Percentiles rank a stretch among this genome's conserved stretches.
phyloP scores from a whole-genome alignment of 345 rosid species.

The Eucalyptus regnans region DNA sequence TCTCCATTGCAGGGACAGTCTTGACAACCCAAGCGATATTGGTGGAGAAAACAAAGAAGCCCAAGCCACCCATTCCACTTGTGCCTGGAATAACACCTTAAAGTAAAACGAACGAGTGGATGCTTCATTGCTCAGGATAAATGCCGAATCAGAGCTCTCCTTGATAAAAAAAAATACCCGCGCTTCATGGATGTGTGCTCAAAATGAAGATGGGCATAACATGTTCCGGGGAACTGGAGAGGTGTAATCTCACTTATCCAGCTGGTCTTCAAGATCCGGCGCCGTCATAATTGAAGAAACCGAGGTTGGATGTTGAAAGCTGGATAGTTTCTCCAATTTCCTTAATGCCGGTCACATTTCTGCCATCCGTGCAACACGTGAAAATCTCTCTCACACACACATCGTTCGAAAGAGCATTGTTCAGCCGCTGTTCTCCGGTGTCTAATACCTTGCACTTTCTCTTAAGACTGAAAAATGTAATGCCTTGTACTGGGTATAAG shows the following conservation, averaged over 20 bases:
- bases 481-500: slow-evolving; percentile 13
- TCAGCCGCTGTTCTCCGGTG: background rate
- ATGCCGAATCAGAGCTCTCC: background rate
- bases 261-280: background rate
- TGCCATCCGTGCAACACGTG: background rate
- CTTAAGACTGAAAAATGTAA: background rate
- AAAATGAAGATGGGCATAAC: background rate
- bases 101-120: background rate
- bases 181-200: background rate
- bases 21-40: slow-evolving; percentile 81
- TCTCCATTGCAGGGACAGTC: slow-evolving; percentile 65
- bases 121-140: background rate
- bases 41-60: slow-evolving; percentile 53
- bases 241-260: background rate
- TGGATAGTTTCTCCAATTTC: background rate
- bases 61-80: slow-evolving; percentile 44
- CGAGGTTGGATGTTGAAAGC: background rate
- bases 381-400: background rate
- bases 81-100: slow-evolving; percentile 68
- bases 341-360: background rate
- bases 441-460: background rate
- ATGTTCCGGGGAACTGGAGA: background rate
- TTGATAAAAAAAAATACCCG: background rate
- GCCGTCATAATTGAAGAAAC: background rate
- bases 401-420: background rate